These are phyloP conservation scores for Volutella citrinella DNA, from an alignment of 2,329 filamentous ascomycete species.

Conservation along the genomic window DNA sequence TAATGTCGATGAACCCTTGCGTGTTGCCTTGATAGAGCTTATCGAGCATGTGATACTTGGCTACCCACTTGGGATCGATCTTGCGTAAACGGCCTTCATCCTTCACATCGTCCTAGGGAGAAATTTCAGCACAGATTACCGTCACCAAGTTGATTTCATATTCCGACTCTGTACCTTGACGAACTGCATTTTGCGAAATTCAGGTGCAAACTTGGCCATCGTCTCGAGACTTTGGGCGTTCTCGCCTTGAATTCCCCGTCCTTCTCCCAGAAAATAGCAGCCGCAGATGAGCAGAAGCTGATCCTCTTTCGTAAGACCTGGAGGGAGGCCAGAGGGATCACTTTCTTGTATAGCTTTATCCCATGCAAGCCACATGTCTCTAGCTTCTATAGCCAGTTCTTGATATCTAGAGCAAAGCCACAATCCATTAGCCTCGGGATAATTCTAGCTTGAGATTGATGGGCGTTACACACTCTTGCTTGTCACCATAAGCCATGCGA, in stretches of 20 bases:
- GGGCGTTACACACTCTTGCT: not conserved
- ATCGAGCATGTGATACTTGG: slow-evolving; percentile 3
- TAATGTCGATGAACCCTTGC: slow-evolving; percentile 10
- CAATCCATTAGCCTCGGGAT: no score
- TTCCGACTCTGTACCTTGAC: no score
- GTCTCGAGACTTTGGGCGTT: not conserved
- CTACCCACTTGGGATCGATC: slow-evolving; percentile 4
- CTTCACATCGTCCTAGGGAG: not conserved
- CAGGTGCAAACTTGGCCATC: slow-evolving; percentile 3
- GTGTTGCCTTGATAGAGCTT: slow-evolving; percentile 5
- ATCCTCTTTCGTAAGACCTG: slow-evolving; percentile 1
- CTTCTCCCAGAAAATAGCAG: slow-evolving; percentile 2
- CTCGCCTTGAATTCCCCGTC: not conserved
- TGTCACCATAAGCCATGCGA: slow-evolving; percentile 13
- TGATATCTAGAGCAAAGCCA: slow-evolving; percentile 13
- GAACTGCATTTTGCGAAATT: slow-evolving; percentile 4
- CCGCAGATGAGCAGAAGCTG: slow-evolving; percentile 3
- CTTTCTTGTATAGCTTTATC: slow-evolving; percentile 5
- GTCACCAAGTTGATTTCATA: no score
- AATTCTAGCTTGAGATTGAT: no score
- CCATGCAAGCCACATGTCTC: slow-evolving; percentile 29
- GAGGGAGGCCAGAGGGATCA: not conserved
- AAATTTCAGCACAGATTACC: no score
- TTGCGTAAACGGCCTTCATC: slow-evolving; percentile 1
- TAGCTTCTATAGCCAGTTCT: slow-evolving; percentile 27